phyloP scores from a whole-genome alignment of 2,329 filamentous ascomycete species.

The Clarireedia homoeocarpa region DNA sequence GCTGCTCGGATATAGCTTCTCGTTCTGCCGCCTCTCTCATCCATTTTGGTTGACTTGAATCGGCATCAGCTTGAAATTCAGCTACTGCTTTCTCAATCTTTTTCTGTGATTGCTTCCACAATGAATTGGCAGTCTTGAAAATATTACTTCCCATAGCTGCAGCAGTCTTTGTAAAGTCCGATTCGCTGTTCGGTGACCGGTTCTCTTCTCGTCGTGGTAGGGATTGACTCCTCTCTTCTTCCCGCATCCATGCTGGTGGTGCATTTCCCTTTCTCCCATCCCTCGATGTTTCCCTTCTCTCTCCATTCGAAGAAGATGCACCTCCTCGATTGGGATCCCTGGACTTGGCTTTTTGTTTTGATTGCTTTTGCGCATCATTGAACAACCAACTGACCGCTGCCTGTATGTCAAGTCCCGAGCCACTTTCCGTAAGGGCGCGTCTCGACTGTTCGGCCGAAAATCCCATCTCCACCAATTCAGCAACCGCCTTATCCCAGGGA shows the following conservation, averaged over 20 bases:
- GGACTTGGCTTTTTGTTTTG: conserved; percentile 61
- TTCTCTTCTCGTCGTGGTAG: conserved; percentile 42
- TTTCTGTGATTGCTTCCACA: conserved; percentile 94
- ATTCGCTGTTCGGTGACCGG: conserved; percentile 51
- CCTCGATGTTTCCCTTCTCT: conserved; percentile 20
- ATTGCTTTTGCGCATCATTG: conserved; percentile 71
- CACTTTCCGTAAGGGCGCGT: conserved; percentile 71
- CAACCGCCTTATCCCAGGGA: conserved; percentile 70
- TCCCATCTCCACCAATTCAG: conserved; percentile 89
- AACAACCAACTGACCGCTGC: conserved; percentile 82
- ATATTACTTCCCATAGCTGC: conserved; percentile 75
- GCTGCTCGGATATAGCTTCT: conserved; percentile 29
- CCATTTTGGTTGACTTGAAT: conserved; percentile 85
- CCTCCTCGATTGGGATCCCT: conserved; percentile 27
- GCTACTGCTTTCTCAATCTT: conserved; percentile 86
- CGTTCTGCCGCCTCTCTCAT: conserved; percentile 54
- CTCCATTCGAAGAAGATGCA: conserved; percentile 21
- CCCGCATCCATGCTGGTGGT: conserved; percentile 57
- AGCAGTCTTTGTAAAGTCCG: conserved; percentile 72
- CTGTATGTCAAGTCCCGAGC: conserved; percentile 73
- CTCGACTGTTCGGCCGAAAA: conserved; percentile 81
- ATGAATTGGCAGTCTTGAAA: conserved; percentile 86
- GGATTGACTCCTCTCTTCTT: conserved; percentile 40
- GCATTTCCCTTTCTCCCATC: conserved; percentile 32
- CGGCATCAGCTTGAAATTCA: conserved; percentile 68